phyloP scores from a whole-genome alignment of 345 rosid species.

The Raphanus raphanistrum region DNA sequence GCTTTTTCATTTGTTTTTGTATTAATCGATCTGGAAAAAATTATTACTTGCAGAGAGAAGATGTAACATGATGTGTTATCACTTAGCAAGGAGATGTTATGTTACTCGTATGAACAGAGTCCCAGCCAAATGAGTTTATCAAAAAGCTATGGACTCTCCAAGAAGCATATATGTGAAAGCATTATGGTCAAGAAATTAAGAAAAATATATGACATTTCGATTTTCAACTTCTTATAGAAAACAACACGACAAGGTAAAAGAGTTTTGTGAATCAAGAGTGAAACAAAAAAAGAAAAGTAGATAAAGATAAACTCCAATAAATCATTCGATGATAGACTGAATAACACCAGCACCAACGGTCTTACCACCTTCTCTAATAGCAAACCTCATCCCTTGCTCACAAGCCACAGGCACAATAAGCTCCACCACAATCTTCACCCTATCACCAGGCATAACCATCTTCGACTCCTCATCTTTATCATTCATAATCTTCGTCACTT shows the following conservation, averaged over 20 bases:
- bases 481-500: constrained; percentile 70
- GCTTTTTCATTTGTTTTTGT: background rate
- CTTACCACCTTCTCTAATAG: constrained; percentile 95
- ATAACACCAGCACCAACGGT: constrained; percentile 97
- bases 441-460: constrained; percentile 98
- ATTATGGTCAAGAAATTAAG: background rate
- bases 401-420: constrained; percentile 91
- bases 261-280: constrained; percentile 21
- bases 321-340: constrained; percentile 68
- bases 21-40: background rate
- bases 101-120: too few relatives aligned
- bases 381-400: constrained; percentile 96
- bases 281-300: constrained; percentile 26
- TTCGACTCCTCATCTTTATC: constrained; percentile 93
- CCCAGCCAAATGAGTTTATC: too few relatives aligned
- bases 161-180: too few relatives aligned
- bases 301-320: constrained; percentile 9
- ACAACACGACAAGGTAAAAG: background rate
- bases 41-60: too few relatives aligned
- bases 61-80: too few relatives aligned
- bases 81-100: too few relatives aligned
- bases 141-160: too few relatives aligned
- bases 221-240: constrained; percentile 28
- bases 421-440: constrained; percentile 88
- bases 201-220: constrained; percentile 35